Conservation (phyloP, 2,329 filamentous ascomycete genomes). For the Biscogniauxia sp. region DNA sequence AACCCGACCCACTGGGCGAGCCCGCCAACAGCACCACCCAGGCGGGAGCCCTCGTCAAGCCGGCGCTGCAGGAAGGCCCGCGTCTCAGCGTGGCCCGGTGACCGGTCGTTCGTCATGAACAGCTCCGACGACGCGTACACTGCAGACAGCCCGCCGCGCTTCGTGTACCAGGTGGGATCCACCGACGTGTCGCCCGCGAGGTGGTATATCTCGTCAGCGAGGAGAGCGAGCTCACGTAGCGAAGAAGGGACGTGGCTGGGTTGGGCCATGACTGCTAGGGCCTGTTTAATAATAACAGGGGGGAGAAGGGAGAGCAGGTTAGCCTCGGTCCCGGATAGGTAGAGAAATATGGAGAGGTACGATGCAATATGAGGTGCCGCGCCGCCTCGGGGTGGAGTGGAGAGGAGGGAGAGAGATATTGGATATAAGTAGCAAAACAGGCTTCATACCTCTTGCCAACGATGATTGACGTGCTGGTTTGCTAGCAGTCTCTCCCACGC, state of each 20-base stretch:
- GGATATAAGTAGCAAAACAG: neutral
- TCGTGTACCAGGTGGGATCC: slow-evolving; percentile 83
- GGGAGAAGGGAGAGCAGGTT: slow-evolving; percentile 1
- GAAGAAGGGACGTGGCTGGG: slow-evolving; percentile 74
- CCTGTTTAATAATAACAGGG: slow-evolving; percentile 50
- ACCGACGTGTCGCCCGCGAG: slow-evolving; percentile 79
- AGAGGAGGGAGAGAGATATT: neutral
- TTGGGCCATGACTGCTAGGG: slow-evolving; percentile 86
- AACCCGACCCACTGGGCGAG: slow-evolving; percentile 80
- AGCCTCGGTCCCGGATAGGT: neutral
- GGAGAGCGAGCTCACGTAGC: slow-evolving; percentile 71
- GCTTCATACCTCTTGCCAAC: slow-evolving; percentile 80
- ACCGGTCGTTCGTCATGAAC: slow-evolving; percentile 90
- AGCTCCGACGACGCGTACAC: slow-evolving; percentile 75
- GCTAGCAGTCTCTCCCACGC: slow-evolving; percentile 74
- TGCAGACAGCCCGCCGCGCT: slow-evolving; percentile 54
- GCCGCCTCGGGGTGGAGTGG: slow-evolving; percentile 1
- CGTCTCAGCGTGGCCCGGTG: slow-evolving; percentile 71
- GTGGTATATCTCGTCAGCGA: slow-evolving; percentile 92
- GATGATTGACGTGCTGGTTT: slow-evolving; percentile 69
- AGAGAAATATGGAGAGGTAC: neutral
- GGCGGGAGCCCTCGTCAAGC: slow-evolving; percentile 63
- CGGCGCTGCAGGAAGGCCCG: slow-evolving; percentile 75
- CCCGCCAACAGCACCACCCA: slow-evolving; percentile 62
- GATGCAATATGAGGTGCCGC: neutral